A percentile compares a stretch with the other conserved stretches of the same genome.
phyloP scores from a whole-genome alignment of 192 early-diverging fungal genomes.

The Mortierella alpina region DNA sequence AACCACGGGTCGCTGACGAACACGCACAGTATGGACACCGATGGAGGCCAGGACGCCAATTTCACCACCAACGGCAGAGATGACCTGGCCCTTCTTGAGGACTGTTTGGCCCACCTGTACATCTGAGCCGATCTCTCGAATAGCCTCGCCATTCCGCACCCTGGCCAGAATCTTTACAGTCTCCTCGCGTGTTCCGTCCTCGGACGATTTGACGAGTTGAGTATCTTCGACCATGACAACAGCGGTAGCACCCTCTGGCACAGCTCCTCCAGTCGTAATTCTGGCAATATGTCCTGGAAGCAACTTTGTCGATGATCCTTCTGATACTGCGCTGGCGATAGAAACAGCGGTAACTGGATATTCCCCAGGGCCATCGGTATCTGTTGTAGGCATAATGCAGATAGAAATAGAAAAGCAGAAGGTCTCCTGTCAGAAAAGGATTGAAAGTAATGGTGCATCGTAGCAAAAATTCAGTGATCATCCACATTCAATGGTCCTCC shows the following conservation, averaged over 20 bases:
- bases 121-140: constrained; percentile 87
- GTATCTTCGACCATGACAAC: constrained; percentile 99
- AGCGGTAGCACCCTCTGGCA: constrained; percentile 86
- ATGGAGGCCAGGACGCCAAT: constrained; percentile 85
- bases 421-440: not conserved
- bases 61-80: constrained; percentile 84
- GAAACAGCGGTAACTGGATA: constrained; percentile 74
- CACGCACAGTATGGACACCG: constrained; percentile 69
- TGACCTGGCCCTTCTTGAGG: constrained; percentile 60
- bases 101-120: constrained; percentile 71
- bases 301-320: constrained; percentile 38
- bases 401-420: not conserved
- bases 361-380: constrained; percentile 80
- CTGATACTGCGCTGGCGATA: constrained; percentile 63
- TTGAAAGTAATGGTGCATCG: not conserved
- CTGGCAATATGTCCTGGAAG: constrained; percentile 73
- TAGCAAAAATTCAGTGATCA: no score
- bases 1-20: constrained; percentile 73
- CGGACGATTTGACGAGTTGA: constrained; percentile 64
- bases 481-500: no score
- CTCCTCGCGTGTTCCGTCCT: constrained; percentile 69
- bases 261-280: constrained; percentile 88
- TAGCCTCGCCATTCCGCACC: constrained; percentile 67
- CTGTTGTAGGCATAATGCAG: not conserved
- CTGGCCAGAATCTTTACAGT: constrained; percentile 60